These are phyloP conservation scores for Proliferodiscus dingleyae DNA, from an alignment of 2,329 filamentous ascomycete genomes.

Conservation along the genomic window DNA sequence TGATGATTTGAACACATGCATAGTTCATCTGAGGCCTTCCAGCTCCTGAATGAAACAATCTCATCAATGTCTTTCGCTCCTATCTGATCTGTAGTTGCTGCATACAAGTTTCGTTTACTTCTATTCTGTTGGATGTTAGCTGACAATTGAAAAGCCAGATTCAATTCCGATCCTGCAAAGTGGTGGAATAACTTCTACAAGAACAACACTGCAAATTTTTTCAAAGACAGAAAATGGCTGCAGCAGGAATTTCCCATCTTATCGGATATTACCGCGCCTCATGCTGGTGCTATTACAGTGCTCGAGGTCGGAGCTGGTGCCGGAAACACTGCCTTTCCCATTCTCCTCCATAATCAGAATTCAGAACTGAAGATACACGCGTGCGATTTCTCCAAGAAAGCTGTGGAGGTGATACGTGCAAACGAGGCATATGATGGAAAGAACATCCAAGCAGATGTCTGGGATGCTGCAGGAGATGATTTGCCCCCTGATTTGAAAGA, in stretches of 20 bases:
- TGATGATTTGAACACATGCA: slow-evolving; percentile 58
- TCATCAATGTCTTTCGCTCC: slow-evolving; percentile 64
- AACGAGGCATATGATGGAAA: slow-evolving; percentile 70
- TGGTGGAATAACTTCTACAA: slow-evolving; percentile 99
- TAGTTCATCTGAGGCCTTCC: slow-evolving; percentile 65
- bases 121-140: slow-evolving; percentile 24
- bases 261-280: slow-evolving; percentile 65
- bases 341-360: slow-evolving; percentile 81
- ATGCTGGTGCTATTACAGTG: slow-evolving; percentile 64
- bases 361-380: slow-evolving; percentile 78
- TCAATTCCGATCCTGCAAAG: slow-evolving; percentile 85
- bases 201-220: slow-evolving; percentile 96
- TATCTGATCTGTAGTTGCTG: slow-evolving; percentile 52
- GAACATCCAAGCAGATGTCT: slow-evolving; percentile 83
- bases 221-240: slow-evolving; percentile 98
- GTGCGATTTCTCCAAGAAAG: slow-evolving; percentile 93
- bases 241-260: slow-evolving; percentile 92
- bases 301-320: slow-evolving; percentile 93
- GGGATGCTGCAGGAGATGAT: slow-evolving; percentile 73
- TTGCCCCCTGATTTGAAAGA: slow-evolving; percentile 74
- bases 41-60: slow-evolving; percentile 54
- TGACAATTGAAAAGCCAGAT: slow-evolving; percentile 57
- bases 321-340: slow-evolving; percentile 93
- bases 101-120: slow-evolving; percentile 6
- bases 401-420: slow-evolving; percentile 84